These are phyloP conservation scores for Chaetomium strumarium DNA, from an alignment of 2,329 filamentous ascomycete genomes.

Conservation along the genomic window DNA sequence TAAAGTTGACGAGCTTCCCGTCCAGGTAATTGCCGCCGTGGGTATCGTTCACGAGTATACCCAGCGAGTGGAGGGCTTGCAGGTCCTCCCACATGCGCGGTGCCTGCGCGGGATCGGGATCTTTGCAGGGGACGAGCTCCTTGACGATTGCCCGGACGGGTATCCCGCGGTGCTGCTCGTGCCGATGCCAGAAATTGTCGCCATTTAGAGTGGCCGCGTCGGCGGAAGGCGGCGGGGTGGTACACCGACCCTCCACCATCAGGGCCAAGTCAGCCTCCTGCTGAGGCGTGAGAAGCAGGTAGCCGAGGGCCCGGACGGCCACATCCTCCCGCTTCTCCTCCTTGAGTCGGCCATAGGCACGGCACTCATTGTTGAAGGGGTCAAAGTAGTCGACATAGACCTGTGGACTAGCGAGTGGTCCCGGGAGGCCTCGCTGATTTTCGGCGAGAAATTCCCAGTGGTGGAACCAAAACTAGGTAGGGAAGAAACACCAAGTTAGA, in stretches of 20 bases:
- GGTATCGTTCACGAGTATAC: slow-evolving; percentile 12
- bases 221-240: background rate
- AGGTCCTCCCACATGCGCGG: slow-evolving; percentile 8
- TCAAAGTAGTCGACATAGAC: slow-evolving; percentile 12
- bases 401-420: background rate
- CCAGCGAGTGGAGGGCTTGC: slow-evolving; percentile 5
- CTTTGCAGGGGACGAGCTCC: background rate
- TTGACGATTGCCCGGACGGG: slow-evolving; percentile 18
- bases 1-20: slow-evolving; percentile 13
- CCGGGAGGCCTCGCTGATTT: background rate
- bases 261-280: slow-evolving; percentile 5
- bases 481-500: background rate
- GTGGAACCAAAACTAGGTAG: background rate
- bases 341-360: slow-evolving; percentile 17
- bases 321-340: slow-evolving; percentile 10
- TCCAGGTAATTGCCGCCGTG: slow-evolving; percentile 2
- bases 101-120: background rate
- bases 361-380: slow-evolving; percentile 18
- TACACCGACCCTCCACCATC: background rate
- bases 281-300: slow-evolving; percentile 12
- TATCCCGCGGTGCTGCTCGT: slow-evolving; percentile 4
- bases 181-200: slow-evolving; percentile 4
- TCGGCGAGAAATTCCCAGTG: background rate
- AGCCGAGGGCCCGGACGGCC: slow-evolving; percentile 12
- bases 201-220: background rate